Evolutionary conservation across 805 yeast genomes (phyloP).

Genomic region (Saturnispora besseyi): DNA sequence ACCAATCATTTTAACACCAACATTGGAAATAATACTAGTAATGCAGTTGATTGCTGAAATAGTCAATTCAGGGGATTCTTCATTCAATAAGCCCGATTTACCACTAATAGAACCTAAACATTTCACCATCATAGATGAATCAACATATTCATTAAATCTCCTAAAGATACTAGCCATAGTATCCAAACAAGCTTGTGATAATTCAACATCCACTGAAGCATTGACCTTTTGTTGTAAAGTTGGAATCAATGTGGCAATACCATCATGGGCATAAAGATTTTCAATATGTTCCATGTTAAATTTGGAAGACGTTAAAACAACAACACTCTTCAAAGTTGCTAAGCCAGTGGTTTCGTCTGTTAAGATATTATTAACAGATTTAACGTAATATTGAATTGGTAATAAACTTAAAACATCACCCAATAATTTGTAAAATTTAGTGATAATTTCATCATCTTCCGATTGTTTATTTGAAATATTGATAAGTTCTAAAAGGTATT

Average conservation of each 20-base stretch:
- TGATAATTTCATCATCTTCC: constrained; percentile 31
- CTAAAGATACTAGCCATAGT: constrained; percentile 53
- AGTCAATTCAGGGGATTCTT: constrained; percentile 44
- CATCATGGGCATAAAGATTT: constrained; percentile 38
- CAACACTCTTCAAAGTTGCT: constrained; percentile 51
- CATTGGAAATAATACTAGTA: constrained; percentile 55
- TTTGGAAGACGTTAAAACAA: constrained; percentile 54
- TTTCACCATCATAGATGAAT: constrained; percentile 37
- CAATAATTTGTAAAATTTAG: constrained; percentile 45
- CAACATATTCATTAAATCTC: constrained; percentile 49
- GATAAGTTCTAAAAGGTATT: constrained; percentile 31
- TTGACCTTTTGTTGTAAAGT: constrained; percentile 36
- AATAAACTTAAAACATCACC: constrained; percentile 57
- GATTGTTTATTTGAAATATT: constrained; percentile 24
- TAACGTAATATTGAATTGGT: constrained; percentile 66
- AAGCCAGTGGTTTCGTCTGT: constrained; percentile 30
- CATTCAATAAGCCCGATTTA: constrained; percentile 43
- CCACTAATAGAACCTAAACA: constrained; percentile 43
- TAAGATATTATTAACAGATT: constrained; percentile 42
- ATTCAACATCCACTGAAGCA: constrained; percentile 33
- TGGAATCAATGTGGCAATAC: constrained; percentile 44
- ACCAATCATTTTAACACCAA: constrained; percentile 84
- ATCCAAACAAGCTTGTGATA: constrained; percentile 64
- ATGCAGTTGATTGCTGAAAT: constrained; percentile 69
- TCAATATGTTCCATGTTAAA: constrained; percentile 59